Conservation (phyloP, 2,329 filamentous ascomycete species). For the Mycosphaerella sp. region DNA sequence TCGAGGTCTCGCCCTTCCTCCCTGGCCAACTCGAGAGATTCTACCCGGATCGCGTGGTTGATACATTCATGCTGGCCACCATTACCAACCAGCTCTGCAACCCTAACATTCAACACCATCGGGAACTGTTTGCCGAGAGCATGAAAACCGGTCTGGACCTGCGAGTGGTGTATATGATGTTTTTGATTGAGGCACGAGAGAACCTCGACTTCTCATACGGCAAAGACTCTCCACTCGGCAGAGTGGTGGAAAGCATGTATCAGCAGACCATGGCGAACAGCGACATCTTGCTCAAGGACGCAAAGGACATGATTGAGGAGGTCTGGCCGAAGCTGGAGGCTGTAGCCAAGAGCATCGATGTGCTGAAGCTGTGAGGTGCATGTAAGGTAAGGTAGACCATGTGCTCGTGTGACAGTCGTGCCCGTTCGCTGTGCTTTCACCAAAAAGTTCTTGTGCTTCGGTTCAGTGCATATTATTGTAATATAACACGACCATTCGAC, state of each 20-base stretch:
- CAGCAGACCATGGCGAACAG: constrained; percentile 23
- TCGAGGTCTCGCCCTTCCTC: constrained; percentile 47
- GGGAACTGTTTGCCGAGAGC: constrained; percentile 28
- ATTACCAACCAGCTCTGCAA: constrained; percentile 23
- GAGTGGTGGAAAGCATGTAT: constrained; percentile 23
- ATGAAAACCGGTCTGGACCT: constrained; percentile 37
- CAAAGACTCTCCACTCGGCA: constrained; percentile 30
- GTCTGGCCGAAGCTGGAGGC: constrained; percentile 46
- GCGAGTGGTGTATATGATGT: constrained; percentile 39
- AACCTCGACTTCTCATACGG: constrained; percentile 42
- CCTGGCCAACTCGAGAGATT: constrained; percentile 33
- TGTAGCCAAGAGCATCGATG: constrained; percentile 33
- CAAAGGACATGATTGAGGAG: constrained; percentile 37
- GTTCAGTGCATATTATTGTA: neutral
- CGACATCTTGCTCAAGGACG: constrained; percentile 18
- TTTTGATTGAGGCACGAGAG: constrained; percentile 39
- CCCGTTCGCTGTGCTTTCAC: neutral
- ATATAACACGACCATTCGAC: neutral
- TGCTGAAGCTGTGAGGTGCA: constrained; percentile 27
- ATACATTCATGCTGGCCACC: constrained; percentile 33
- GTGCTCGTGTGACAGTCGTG: neutral
- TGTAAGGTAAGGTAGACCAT: neutral
- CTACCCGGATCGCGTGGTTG: constrained; percentile 52
- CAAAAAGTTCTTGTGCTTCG: neutral
- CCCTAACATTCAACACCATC: constrained; percentile 15